Base-by-base conservation (phyloP, 1,139 yeast species). In the Suhomyces wounanorum region DNA sequence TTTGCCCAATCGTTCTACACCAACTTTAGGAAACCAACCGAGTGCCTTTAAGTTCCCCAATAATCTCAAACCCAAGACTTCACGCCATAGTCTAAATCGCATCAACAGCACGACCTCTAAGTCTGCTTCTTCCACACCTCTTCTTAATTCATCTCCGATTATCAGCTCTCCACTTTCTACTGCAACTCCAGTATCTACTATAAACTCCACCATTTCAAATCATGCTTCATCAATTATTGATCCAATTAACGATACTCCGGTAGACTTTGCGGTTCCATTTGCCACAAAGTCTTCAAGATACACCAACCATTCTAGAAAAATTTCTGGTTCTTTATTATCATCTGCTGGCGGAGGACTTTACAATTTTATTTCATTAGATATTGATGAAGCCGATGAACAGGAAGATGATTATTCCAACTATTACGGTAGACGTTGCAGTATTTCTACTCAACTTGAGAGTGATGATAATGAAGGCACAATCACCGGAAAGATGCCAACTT, bases 221-320 rank as follows among this genome's bases (percentile, higher is more conserved):
- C 55, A 54, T 40, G 40, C 59, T 10, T 56, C 66, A 42, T 62
- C 69, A 11, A 60, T 72, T 25, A 63, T 70, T 45, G 77, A 74
- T 56, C 75, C 77, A 3, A 72, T 73, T 47, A 73, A 72, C 55
- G 80, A 74, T 51, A 59, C 76, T 10, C 78, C 79, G 11, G 77
- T 73, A 45, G 79, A 75, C 52, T 72, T 72, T 49, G 58, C 69
- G 3, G 69, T 71, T 23, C 71, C 74, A 3, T 57, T 55, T 40
- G 52, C 57, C 44, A 53, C 59, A 43, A 56, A 53, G 33, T 26
- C 53, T 8, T 39, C 52, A 30, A 46, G 57, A 37, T 51, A 52
- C 40, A 48, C 52, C 47, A 56, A 51, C 44, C 67, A 63, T 44
- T 51, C 63, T 10, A 56, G 66, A 45, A 60, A 59, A 46, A 50